Evolutionary conservation across 2,329 filamentous ascomycete genomes (phyloP).

Genomic region (Leptographium lundbergii): DNA sequence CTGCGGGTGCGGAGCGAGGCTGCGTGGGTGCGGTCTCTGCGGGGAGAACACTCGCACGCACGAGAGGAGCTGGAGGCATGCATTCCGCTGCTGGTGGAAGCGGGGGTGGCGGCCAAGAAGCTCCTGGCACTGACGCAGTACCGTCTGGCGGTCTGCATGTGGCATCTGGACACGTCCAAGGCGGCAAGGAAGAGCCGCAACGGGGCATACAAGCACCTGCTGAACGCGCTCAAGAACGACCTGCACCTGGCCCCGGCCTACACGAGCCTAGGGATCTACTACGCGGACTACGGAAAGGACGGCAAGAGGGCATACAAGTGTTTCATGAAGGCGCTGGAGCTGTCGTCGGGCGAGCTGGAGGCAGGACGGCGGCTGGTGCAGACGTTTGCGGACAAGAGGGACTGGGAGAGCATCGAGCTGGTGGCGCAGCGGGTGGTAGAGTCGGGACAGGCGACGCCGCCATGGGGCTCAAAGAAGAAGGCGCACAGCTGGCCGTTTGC

Average conservation of each 20-base stretch:
- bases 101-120: conserved; percentile 45
- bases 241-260: conserved; percentile 84
- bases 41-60: conserved; percentile 59
- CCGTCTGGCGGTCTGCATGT: conserved; percentile 74
- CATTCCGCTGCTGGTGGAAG: conserved; percentile 49
- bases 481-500: conserved; percentile 94
- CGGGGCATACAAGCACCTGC: conserved; percentile 72
- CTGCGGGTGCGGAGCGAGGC: conserved; percentile 72
- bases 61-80: conserved; percentile 58
- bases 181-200: conserved; percentile 65
- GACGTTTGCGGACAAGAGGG: conserved; percentile 76
- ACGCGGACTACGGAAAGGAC: conserved; percentile 81
- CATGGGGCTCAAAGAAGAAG: conserved; percentile 85
- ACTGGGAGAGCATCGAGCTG: conserved; percentile 94
- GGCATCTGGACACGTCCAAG: conserved; percentile 67
- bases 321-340: conserved; percentile 90
- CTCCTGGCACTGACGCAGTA: conserved; percentile 80
- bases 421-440: conserved; percentile 84
- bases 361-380: conserved; percentile 79
- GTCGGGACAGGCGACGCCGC: conserved; percentile 82
- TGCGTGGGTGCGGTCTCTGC: conserved; percentile 82
- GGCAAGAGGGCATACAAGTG: conserved; percentile 78
- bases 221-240: conserved; percentile 74
- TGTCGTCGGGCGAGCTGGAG: conserved; percentile 74
- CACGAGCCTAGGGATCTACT: conserved; percentile 81